These are phyloP conservation scores for Colletotrichum spaethianum DNA, from an alignment of 2,329 filamentous ascomycete species.

Conservation along the genomic window DNA sequence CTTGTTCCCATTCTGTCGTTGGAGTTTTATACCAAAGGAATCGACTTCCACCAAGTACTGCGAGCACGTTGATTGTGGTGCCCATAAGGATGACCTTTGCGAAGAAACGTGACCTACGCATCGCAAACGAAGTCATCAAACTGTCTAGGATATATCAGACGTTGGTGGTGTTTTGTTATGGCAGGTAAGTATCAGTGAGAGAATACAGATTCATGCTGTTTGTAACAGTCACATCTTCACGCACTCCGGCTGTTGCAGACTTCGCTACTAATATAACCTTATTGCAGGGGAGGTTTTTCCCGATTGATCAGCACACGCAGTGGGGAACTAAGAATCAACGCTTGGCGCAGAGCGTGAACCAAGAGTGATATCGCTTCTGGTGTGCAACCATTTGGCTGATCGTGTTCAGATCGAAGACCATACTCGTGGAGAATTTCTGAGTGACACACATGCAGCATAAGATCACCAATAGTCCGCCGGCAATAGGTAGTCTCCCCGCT, in stretches of 20 bases:
- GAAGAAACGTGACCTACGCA: not conserved
- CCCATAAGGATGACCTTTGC: not conserved
- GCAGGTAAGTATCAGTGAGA: not conserved
- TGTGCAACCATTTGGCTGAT: too few species aligned
- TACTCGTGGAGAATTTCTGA: too few species aligned
- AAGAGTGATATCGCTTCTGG: not conserved
- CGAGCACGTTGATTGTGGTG: not conserved
- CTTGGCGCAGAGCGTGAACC: not conserved
- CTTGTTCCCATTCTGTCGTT: slow-evolving; percentile 24
- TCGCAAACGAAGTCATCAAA: not conserved
- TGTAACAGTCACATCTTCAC: not conserved
- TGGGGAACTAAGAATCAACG: not conserved
- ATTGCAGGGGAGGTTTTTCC: not conserved
- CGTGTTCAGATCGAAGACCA: too few species aligned
- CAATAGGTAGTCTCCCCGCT: too few species aligned
- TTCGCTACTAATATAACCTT: not conserved
- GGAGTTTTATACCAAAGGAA: slow-evolving; percentile 30
- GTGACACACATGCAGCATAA: too few species aligned
- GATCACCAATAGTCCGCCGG: too few species aligned
- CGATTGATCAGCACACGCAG: not conserved
- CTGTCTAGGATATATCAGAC: not conserved
- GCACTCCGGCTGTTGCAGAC: not conserved
- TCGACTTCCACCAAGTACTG: slow-evolving; percentile 12
- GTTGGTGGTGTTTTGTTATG: not conserved
- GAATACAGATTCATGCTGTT: too few species aligned